Base-by-base conservation (phyloP, 1,284 basidiomycete genomes). In the Apiotrichum akiyoshidainum region DNA sequence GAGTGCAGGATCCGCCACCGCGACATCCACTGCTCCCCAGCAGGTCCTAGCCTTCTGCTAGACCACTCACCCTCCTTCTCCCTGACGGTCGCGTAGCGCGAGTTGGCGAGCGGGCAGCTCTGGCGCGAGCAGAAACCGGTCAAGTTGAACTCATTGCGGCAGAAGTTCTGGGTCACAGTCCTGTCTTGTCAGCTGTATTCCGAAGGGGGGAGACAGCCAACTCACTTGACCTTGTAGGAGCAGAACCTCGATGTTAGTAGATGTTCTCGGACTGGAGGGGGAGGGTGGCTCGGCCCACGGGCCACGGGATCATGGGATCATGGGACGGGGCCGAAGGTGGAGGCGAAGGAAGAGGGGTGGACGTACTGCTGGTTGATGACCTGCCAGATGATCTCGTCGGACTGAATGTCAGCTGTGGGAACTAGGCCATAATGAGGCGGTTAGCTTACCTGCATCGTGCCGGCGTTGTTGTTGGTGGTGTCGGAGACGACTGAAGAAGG, bases 91-190 rank as follows among this genome's bases (percentile, higher is more conserved):
- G 96, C 95, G 78, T 99, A 99, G 64, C 91, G 82, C 31, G 92
- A 93, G 77, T 99, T 99, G 19, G 96, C 96, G 13, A 99, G 81
- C 0, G 96, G 96, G 80, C 96, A 99, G 57, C 92, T 94, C 72
- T 96, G 92, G 58, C 94, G 83, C 72, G 87, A 93, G 80, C 96
- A 99, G 67, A 98, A 83, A n/a, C 96, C 96, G 1, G 94, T 96
- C 39, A 97, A 86, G 79, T 99, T 99, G 82, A 96, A 98, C 78
- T 97, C 93, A 79, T 99, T 99, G 52, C 94, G 83, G 80, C 96
- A 99, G 80, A 99, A 98, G 73, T 96, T 98, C 79, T 96, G 93
- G 1, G 91, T 95, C 1, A 86, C 81, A 1, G 93, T 92, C 78
- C 92, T 95, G 74, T 16, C 12, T 39, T 39, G 52, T 52, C 37